phyloP scores from a whole-genome alignment of 345 rosid species.

The Eucalyptus grandis region DNA sequence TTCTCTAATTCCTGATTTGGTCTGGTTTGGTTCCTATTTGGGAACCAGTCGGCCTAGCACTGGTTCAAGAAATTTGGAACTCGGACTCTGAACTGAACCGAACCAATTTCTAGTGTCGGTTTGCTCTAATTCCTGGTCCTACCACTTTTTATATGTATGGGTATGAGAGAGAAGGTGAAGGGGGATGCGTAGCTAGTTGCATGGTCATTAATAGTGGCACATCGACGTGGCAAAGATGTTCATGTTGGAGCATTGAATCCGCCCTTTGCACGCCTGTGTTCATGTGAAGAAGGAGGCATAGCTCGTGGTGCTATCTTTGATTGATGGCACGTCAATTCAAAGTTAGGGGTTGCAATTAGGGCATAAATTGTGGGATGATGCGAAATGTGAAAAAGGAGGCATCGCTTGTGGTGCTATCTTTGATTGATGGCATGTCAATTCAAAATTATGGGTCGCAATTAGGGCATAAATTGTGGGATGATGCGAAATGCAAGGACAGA shows the following conservation, averaged over 20 bases:
- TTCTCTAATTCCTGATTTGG: not conserved
- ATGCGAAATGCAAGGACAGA: not conserved
- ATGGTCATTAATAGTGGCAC: not conserved
- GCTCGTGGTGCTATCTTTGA: not conserved
- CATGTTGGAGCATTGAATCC: not conserved
- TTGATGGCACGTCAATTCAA: not conserved
- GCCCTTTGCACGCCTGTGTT: not conserved
- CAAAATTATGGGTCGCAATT: not conserved
- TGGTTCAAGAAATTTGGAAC: not conserved
- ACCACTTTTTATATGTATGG: not conserved
- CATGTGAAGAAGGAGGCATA: not conserved
- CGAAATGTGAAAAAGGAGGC: no score
- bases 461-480: not conserved
- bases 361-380: no score
- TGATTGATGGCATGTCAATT: not conserved
- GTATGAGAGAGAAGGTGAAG: not conserved
- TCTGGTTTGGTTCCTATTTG: not conserved
- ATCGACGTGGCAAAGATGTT: not conserved
- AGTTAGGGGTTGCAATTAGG: no score
- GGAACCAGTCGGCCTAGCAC: no score
- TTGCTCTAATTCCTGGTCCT: no score
- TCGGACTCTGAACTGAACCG: rapidly evolving
- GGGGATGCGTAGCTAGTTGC: no score
- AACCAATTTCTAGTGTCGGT: not conserved
- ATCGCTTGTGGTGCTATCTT: no score